These are phyloP conservation scores for Phytophthora nicotianae DNA, from an alignment of 352 stramenopile species.

Conservation along the genomic window DNA sequence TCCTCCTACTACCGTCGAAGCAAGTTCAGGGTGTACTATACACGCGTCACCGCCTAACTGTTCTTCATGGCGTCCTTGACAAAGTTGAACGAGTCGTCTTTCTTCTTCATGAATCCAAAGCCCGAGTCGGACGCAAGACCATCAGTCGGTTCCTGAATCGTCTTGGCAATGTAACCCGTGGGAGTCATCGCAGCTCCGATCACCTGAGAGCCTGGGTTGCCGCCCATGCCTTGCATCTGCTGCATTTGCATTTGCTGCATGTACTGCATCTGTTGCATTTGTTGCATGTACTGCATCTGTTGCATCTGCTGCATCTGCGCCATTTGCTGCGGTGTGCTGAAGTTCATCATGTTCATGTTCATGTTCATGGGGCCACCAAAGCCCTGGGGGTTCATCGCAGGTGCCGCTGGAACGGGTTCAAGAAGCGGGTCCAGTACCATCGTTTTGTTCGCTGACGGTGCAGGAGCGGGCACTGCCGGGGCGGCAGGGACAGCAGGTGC, in stretches of 20 bases:
- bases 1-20: conserved; percentile 38
- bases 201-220: conserved; percentile 63
- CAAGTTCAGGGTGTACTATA: conserved; percentile 57
- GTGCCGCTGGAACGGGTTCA: conserved; percentile 56
- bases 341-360: conserved; percentile 77
- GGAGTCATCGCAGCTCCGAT: conserved; percentile 88
- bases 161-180: conserved; percentile 88
- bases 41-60: conserved; percentile 49
- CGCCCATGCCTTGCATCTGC: conserved; percentile 65
- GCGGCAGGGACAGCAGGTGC: conserved; percentile 25
- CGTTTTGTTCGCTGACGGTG: conserved; percentile 34
- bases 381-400: conserved; percentile 48
- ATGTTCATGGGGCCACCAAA: conserved; percentile 54
- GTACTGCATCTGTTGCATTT: conserved; percentile 78
- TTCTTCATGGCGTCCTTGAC: conserved; percentile 91
- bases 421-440: conserved; percentile 77
- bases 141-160: conserved; percentile 83
- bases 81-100: conserved; percentile 91
- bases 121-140: conserved; percentile 67
- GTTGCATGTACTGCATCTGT: conserved; percentile 64
- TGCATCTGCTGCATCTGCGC: conserved; percentile 70
- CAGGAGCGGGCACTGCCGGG: conserved; percentile 25
- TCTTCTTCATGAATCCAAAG: conserved; percentile 89
- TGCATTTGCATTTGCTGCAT: conserved; percentile 73
- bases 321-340: conserved; percentile 57